Base-by-base conservation (phyloP, 345 rosid species). In the Passiflora organensis region DNA sequence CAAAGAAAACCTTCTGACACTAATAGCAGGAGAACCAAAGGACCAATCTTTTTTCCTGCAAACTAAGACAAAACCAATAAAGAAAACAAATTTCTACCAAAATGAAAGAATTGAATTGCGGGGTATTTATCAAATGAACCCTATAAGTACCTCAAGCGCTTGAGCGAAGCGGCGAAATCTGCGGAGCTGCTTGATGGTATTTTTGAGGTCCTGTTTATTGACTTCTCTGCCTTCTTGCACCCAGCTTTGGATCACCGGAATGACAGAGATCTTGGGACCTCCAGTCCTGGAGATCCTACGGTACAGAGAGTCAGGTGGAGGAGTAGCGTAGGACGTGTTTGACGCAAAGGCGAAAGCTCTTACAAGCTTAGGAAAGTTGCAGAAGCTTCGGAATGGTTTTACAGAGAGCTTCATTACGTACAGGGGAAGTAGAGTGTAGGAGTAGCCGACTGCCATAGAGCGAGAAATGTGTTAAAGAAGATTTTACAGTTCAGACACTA, bases 201-300 rank as follows among this genome's bases (percentile, higher is more conserved):
- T 43, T 55, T 59, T 73, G 34, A 78, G 76, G 62, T 78, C 56
- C 6, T 60, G 20, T 3, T 62, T 54, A 51, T 74, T 62, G 22
- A 76, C 56, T 4, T 13, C 36, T 32, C 60, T 67, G 21, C 82
- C 82, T 41, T 74, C 71, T n/a, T 83, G 67, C 5, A 78, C 77
- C 86, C 86, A 83, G 57, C 78, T 66, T 4, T 78, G 77, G 39
- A 83, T 56, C 8, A 83, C 34, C 3, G 73, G 63, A 24, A 59
- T 53, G 18, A 82, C 45, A 13, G 82, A 71, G 53, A 54, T 49
- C 6, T 43, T 46, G 32, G 76, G 79, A 46, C 69, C 28, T 46
- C 77, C 78, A 14, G 70, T 16, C 43, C 71, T 66, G 34, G 65
- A 64, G n/a, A 77, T 59, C 56, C 82, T 57, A 25, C 53, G 60